Base-by-base conservation (phyloP, 257 asterid genomes). In the Mitragyna speciosa region DNA sequence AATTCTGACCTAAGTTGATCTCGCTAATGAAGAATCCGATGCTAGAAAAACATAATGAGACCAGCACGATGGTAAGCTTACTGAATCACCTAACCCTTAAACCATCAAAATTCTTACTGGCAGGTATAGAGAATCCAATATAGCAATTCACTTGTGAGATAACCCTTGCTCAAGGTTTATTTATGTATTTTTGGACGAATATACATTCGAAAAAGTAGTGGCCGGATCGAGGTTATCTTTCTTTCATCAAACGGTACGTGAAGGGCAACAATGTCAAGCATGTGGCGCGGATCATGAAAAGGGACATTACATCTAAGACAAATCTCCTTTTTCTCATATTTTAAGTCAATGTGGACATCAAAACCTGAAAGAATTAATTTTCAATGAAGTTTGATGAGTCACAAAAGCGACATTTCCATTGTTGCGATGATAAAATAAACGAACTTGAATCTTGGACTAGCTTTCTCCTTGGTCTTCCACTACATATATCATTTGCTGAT, bases 401-500 rank as follows among this genome's bases (percentile, higher is more conserved):
- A 72, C 24, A 30, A 72, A 51, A 65, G 78, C 26, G 61, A 22
- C 14, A 63, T 61, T 61, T 49, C 58, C 36, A 30, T 22, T 70
- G 69, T 69, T 56, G 80, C 67, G 58, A 81, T 56, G 47, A 33
- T 28, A 71, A 80, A 80, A 45, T 73, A 78, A 74, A 45, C 28
- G 82, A 63, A 78, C 72, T 83, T 78, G 83, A 76, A 72, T 76
- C 81, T 83, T 51, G 28, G 43, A 69, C 54, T 36, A 56, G 15
- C 71, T 69, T 65, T 71, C 7, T 30, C 59, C 84, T 82, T 79
- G 88, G 84, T 67, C 43, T 82, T 66, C 17, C 77, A 48, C 52
- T n/a, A n/a, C 61, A 69, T 78, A 20, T 76, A 87, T 84, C 73
- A 84, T 84, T 84, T 80, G 85, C 85, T 82, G 90, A 82, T 87